Base-by-base conservation (phyloP, 2,329 filamentous ascomycete species). In the Xylariaceae sp. region DNA sequence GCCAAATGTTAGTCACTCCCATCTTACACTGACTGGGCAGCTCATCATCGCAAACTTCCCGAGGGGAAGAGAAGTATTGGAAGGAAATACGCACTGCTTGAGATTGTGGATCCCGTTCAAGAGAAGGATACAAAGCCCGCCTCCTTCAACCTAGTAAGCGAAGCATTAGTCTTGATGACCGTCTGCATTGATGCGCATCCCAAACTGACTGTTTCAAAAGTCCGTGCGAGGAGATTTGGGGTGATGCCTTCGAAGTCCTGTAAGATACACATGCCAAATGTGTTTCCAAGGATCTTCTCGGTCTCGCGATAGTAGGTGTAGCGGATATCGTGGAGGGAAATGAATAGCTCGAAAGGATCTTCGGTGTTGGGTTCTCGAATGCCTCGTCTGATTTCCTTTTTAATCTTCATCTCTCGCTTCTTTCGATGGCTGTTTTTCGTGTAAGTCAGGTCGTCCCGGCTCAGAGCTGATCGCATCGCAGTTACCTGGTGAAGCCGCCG, bases 301-400 rank as follows among this genome's bases (percentile, higher is more conserved):
- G 94, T 97, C 76, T 99, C 94, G 75, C 99, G 99, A 79, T 99
- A 99, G 80, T 96, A 99, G 52, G 94, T 90, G 81, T 99, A 99
- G 71, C 94, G 89, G 69, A 99, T 96, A 72, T 97, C 91, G 75
- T 97, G 89, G 51, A 96, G 85, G 53, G 91, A 94, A 63, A 97
- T 88, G 74, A 97, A 99, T 49, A 97, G 83, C 74, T 99, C 94
- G 76, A 99, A 99, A 0, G 94, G 89, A 42, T 42, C 40, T 19
- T 42, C 90, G 49, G 85, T 82, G 71, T 99, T 96, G 57, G 89
- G 84, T 72, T 99, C 94, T 66, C 95, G 84, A 60, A 92, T 90
- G 42, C 94, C 94, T 64, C 91, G 84, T 76, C 96, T 97, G 72
- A 99, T 90, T 67, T 99, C 94, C 73, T 93, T 96, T 76, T 96